These are phyloP conservation scores for Salvia splendens DNA, from an alignment of 257 asterid genomes.

Conservation along the genomic window DNA sequence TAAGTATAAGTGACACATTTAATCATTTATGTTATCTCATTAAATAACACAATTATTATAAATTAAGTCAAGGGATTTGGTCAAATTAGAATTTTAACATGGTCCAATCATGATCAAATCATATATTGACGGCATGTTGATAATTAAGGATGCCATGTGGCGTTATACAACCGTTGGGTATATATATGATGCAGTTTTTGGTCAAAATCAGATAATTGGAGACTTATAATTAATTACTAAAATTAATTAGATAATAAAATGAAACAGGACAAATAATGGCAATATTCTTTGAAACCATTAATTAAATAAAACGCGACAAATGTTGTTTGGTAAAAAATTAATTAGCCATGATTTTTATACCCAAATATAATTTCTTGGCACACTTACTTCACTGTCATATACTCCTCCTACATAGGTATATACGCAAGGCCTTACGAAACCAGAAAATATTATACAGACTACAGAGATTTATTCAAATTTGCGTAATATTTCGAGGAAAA, in stretches of 20 bases:
- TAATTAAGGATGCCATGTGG: slow-evolving; percentile 31
- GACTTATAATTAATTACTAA: slow-evolving; percentile 13
- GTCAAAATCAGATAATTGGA: slow-evolving; percentile 44
- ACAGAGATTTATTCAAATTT: neutral
- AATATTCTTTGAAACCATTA: slow-evolving; percentile 35
- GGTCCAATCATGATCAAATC: slow-evolving; percentile 23
- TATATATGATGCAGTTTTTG: slow-evolving; percentile 34
- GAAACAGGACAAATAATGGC: slow-evolving; percentile 27
- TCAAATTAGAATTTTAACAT: slow-evolving; percentile 13
- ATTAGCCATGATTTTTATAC: slow-evolving; percentile 26
- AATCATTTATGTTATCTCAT: neutral
- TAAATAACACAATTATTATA: neutral
- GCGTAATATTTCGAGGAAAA: neutral
- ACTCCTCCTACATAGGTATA: too few relatives aligned
- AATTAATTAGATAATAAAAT: neutral
- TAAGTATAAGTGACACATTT: neutral
- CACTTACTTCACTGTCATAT: slow-evolving; percentile 35
- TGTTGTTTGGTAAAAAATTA: slow-evolving; percentile 34
- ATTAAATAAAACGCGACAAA: slow-evolving; percentile 30
- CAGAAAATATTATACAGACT: too few relatives aligned
- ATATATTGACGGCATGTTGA: slow-evolving; percentile 20
- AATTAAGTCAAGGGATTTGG: slow-evolving; percentile 12
- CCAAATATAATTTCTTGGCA: slow-evolving; percentile 33
- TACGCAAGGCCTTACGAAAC: too few relatives aligned
- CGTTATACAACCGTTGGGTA: slow-evolving; percentile 30